These are phyloP conservation scores for Mytilinidion resinicola DNA, from an alignment of 495 filamentous ascomycete species.

Conservation along the genomic window DNA sequence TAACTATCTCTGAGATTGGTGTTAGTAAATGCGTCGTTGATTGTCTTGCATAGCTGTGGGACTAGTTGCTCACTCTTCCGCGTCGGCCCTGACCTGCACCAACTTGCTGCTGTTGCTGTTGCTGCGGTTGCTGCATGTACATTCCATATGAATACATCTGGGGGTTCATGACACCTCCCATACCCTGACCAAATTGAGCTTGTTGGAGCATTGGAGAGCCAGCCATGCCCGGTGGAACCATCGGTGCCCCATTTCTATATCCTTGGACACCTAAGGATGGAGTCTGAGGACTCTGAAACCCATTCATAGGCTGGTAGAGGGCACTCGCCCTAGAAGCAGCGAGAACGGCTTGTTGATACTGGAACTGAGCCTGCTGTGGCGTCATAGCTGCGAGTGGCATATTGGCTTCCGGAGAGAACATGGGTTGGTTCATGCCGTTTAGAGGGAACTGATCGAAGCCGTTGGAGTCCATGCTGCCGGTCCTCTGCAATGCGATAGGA, in stretches of 20 bases:
- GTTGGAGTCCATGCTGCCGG: slow-evolving; percentile 51
- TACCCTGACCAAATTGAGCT: slow-evolving; percentile 15
- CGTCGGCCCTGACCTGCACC: slow-evolving; percentile 17
- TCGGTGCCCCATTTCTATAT: slow-evolving; percentile 17
- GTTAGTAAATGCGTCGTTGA: not conserved
- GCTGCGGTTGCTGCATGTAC: slow-evolving; percentile 24
- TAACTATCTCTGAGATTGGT: not conserved
- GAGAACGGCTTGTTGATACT: slow-evolving; percentile 55
- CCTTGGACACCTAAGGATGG: slow-evolving; percentile 18
- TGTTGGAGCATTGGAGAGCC: slow-evolving; percentile 25
- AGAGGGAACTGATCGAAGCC: slow-evolving; percentile 47
- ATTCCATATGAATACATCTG: slow-evolving; percentile 28
- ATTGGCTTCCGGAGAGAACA: slow-evolving; percentile 45
- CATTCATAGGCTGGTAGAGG: slow-evolving; percentile 22
- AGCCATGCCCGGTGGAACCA: slow-evolving; percentile 15
- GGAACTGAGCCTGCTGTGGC: slow-evolving; percentile 53
- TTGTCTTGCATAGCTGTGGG: not conserved
- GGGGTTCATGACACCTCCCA: slow-evolving; percentile 14
- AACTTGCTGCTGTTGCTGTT: slow-evolving; percentile 20
- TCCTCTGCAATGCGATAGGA: slow-evolving; percentile 43
- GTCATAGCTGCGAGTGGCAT: slow-evolving; percentile 46
- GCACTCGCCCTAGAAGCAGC: slow-evolving; percentile 24
- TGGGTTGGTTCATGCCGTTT: slow-evolving; percentile 44
- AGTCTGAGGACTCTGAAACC: slow-evolving; percentile 20
- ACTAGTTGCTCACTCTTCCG: slow-evolving; percentile 18